Evolutionary conservation across 1,139 yeast genomes (phyloP).

Genomic region (Sugiyamaella japonica): DNA sequence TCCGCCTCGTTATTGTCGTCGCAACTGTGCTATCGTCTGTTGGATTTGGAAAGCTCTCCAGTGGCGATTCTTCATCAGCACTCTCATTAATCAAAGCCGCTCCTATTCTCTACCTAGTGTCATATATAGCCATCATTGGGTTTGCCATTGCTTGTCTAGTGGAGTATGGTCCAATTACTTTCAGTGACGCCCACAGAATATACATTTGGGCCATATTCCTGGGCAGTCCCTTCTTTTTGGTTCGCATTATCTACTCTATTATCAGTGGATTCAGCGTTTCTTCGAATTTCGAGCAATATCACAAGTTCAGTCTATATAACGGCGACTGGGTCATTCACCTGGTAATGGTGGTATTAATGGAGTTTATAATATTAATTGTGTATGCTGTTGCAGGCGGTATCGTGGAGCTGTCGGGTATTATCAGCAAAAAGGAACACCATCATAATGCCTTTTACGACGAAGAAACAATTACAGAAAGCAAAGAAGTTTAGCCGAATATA

Average conservation of each 20-base stretch:
- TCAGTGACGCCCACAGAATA: not conserved
- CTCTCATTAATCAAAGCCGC: constrained; percentile 16
- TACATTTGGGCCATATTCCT: constrained; percentile 4
- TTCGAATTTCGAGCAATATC: constrained; percentile 11
- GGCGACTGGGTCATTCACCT: constrained; percentile 23
- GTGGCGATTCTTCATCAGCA: constrained; percentile 8
- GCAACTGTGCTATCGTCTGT: constrained; percentile 18
- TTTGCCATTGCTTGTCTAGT: constrained; percentile 16
- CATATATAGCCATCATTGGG: constrained; percentile 6
- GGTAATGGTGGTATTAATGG: constrained; percentile 23
- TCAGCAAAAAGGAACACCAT: not conserved
- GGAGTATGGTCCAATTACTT: not conserved
- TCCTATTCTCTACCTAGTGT: constrained; percentile 18
- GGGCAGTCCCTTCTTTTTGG: constrained; percentile 18
- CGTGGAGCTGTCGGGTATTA: not conserved
- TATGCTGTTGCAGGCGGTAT: constrained; percentile 12
- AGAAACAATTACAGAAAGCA: not conserved
- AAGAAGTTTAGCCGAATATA: not conserved
- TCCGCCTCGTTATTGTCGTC: constrained; percentile 12
- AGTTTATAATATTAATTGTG: constrained; percentile 13
- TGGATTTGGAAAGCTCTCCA: constrained; percentile 14
- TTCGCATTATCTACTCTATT: constrained; percentile 17
- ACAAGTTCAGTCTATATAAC: constrained; percentile 22
- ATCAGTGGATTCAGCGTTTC: constrained; percentile 16
- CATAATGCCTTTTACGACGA: constrained; percentile 1